Percentiles rank a stretch among this genome's conserved stretches.
Conservation (phyloP, 139 green algal genomes). For the Closterium sp. region DNA sequence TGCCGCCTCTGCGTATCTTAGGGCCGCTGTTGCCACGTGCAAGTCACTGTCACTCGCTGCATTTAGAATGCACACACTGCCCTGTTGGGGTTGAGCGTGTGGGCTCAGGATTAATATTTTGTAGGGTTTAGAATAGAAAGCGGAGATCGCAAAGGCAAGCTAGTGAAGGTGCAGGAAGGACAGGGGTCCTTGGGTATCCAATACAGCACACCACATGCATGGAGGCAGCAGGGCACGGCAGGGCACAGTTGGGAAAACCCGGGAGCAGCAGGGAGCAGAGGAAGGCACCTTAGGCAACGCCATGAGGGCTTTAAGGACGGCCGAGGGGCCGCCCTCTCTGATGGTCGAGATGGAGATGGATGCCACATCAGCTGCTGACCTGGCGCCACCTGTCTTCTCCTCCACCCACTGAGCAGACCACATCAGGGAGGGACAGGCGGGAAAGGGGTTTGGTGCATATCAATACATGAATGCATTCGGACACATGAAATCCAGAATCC, state of each 20-base stretch:
- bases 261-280: background rate
- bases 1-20: conserved; percentile 6
- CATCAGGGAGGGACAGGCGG: background rate
- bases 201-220: too few species aligned
- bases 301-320: conserved; percentile 26
- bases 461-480: too few species aligned
- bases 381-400: conserved; percentile 50
- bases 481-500: too few species aligned
- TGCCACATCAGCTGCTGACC: conserved; percentile 36
- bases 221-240: too few species aligned
- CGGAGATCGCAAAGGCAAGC: too few species aligned
- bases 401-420: conserved; percentile 46
- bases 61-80: conserved; percentile 49
- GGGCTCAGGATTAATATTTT: background rate
- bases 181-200: too few species aligned
- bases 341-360: conserved; percentile 50
- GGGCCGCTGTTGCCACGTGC: conserved; percentile 39
- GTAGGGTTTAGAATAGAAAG: too few species aligned
- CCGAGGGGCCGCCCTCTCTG: conserved; percentile 20
- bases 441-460: background rate
- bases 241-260: background rate
- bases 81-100: conserved; percentile 10
- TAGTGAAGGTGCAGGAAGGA: too few species aligned
- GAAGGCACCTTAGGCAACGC: conserved; percentile 13
- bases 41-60: conserved; percentile 50